phyloP scores from a whole-genome alignment of 345 rosid species.

The Geranium rotundifolium region DNA sequence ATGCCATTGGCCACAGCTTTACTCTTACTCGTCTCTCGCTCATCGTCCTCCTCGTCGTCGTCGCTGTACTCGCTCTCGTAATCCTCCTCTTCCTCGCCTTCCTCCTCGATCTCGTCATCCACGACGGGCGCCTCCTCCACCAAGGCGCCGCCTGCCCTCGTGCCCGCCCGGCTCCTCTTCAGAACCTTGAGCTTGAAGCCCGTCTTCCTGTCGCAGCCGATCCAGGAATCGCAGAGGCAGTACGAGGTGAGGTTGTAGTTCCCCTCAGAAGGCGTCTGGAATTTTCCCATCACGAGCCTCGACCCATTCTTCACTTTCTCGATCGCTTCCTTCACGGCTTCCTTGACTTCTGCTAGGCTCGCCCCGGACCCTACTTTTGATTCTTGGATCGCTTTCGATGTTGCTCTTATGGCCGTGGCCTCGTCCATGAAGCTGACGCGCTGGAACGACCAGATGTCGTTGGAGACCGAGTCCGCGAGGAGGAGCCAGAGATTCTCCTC shows the following conservation, averaged over 20 bases:
- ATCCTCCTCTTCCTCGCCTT: constrained; percentile 77
- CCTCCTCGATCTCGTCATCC: constrained; percentile 91
- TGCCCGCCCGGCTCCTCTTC: constrained; percentile 78
- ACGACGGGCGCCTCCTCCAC: constrained; percentile 58
- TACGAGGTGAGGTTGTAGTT: constrained; percentile 74
- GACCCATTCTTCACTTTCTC: constrained; percentile 82
- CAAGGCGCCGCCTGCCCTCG: constrained; percentile 42
- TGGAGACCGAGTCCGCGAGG: constrained; percentile 65
- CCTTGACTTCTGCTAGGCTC: constrained; percentile 53
- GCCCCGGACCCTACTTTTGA: constrained; percentile 86
- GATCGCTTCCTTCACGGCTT: constrained; percentile 54
- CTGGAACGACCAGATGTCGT: constrained; percentile 84
- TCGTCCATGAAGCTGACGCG: constrained; percentile 94
- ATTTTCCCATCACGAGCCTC: constrained; percentile 77
- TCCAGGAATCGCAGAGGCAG: constrained; percentile 90
- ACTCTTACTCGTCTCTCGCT: constrained; percentile 46
- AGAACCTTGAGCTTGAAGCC: constrained; percentile 66
- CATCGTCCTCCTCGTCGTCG: constrained; percentile 47
- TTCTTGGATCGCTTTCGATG: constrained; percentile 86
- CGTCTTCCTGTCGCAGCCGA: constrained; percentile 72
- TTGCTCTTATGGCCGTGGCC: constrained; percentile 57
- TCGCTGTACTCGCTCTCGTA: constrained; percentile 92
- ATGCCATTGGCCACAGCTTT: background rate
- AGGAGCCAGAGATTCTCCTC: constrained; percentile 93
- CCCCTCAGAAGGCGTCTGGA: constrained; percentile 80